A percentile compares a stretch with the other conserved stretches of the same genome.
Conservation (phyloP, 176 grass and related monocot species). For the Zea mays region DNA sequence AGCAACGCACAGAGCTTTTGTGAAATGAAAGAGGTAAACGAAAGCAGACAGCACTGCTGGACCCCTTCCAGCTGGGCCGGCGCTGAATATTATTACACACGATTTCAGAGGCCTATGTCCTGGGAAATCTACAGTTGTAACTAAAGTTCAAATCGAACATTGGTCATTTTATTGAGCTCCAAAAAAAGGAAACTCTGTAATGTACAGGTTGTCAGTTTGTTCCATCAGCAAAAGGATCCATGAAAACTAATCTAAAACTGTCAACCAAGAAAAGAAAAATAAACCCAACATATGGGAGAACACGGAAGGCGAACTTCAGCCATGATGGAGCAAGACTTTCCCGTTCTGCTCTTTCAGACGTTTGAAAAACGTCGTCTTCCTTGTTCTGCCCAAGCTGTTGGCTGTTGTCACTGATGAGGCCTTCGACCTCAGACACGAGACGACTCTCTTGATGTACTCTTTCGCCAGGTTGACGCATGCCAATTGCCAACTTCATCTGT, state of each 20-base stretch:
- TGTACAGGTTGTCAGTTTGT: not conserved
- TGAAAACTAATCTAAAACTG: slow-evolving; percentile 37
- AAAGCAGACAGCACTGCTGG: not conserved
- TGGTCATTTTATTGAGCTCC: too few relatives aligned
- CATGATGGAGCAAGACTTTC: slow-evolving; percentile 66
- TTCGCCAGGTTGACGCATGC: slow-evolving; percentile 68
- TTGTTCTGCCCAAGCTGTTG: not conserved
- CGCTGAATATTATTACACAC: too few relatives aligned
- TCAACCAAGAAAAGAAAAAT: too few relatives aligned
- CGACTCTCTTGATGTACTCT: slow-evolving; percentile 63
- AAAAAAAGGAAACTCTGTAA: not conserved
- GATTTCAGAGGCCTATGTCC: too few relatives aligned
- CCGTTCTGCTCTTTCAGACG: slow-evolving; percentile 57
- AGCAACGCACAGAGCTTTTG: not conserved
- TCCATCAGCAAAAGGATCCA: slow-evolving; percentile 43
- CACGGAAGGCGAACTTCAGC: slow-evolving; percentile 66
- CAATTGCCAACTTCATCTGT: slow-evolving; percentile 57
- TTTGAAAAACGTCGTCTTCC: slow-evolving; percentile 6
- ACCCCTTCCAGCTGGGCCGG: too few relatives aligned
- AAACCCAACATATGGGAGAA: slow-evolving; percentile 19
- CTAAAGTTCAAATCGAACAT: too few relatives aligned
- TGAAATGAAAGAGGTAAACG: too few relatives aligned
- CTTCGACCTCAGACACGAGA: slow-evolving; percentile 51
- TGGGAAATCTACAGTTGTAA: too few relatives aligned
- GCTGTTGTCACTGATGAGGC: slow-evolving; percentile 10